Evolutionary conservation across 2,329 filamentous ascomycete genomes (phyloP).

Genomic region (Ciborinia camelliae): DNA sequence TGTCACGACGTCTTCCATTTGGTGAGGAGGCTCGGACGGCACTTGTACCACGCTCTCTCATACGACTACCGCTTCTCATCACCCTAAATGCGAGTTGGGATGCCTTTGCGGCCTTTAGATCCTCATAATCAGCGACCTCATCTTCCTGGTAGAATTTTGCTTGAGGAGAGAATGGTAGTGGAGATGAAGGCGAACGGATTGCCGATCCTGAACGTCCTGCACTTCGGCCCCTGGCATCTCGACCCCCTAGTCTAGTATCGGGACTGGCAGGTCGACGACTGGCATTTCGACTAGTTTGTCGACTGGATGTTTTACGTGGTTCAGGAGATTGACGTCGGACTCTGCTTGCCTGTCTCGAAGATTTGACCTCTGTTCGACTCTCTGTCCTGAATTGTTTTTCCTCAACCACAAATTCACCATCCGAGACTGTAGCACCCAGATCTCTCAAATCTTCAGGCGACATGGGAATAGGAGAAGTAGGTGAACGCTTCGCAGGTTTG

Average conservation of each 20-base stretch:
- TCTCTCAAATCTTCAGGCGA: constrained; percentile 79
- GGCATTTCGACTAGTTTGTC: constrained; percentile 40
- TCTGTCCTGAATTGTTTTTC: constrained; percentile 29
- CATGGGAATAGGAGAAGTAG: constrained; percentile 91
- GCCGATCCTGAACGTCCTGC: constrained; percentile 55
- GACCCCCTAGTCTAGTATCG: constrained; percentile 32
- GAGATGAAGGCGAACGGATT: constrained; percentile 73
- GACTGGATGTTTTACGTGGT: constrained; percentile 35
- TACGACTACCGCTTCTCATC: constrained; percentile 51
- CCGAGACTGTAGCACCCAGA: constrained; percentile 44
- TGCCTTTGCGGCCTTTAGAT: constrained; percentile 51
- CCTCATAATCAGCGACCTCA: constrained; percentile 63
- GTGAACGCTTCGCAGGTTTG: constrained; percentile 76
- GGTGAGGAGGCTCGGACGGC: constrained; percentile 33
- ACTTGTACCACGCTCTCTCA: constrained; percentile 37
- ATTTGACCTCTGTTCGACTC: constrained; percentile 35
- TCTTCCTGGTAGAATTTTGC: constrained; percentile 51
- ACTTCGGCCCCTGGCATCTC: constrained; percentile 58
- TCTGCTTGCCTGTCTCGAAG: constrained; percentile 39
- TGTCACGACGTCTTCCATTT: constrained; percentile 35
- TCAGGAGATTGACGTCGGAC: constrained; percentile 34
- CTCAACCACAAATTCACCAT: constrained; percentile 32
- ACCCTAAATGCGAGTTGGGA: constrained; percentile 57
- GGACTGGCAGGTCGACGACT: constrained; percentile 40
- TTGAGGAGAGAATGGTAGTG: constrained; percentile 67